Conservation (phyloP, 768 basidiomycete genomes). For the Megacollybia marginata region DNA sequence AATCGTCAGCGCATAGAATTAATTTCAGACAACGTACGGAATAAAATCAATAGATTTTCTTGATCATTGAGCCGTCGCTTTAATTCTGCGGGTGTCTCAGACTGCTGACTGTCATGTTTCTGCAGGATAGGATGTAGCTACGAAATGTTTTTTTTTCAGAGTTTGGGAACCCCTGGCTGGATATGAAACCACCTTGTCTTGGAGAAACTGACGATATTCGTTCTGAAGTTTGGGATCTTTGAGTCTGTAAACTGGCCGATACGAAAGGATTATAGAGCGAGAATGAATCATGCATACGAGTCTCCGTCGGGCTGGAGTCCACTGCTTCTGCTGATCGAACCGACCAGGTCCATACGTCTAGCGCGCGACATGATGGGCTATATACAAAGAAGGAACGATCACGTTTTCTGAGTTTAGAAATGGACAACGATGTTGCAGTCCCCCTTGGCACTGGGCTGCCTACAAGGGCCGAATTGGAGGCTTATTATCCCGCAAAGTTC, state of each 20-base stretch:
- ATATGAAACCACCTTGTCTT: conserved; percentile 48
- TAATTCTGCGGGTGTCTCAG: conserved; percentile 30
- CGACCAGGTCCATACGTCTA: conserved; percentile 35
- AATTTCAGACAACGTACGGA: conserved; percentile 40
- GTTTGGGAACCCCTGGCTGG: neutral
- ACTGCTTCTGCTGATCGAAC: conserved; percentile 72
- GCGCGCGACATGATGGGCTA: too few relatives aligned
- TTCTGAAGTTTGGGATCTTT: conserved; percentile 39
- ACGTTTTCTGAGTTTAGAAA: too few relatives aligned
- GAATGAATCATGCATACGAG: conserved; percentile 40
- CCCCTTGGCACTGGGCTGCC: conserved; percentile 54
- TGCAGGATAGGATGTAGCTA: conserved; percentile 32
- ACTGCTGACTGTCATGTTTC: conserved; percentile 34
- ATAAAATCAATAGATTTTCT: conserved; percentile 66
- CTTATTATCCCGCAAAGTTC: conserved; percentile 67
- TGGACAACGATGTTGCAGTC: conserved; percentile 13
- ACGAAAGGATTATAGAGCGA: conserved; percentile 20
- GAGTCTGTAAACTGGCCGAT: conserved; percentile 50
- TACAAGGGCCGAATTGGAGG: conserved; percentile 56
- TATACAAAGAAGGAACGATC: neutral
- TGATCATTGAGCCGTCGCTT: conserved; percentile 29
- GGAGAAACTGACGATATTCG: conserved; percentile 59
- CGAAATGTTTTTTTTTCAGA: neutral
- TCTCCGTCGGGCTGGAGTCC: conserved; percentile 71
- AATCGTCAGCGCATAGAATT: neutral